Percentiles rank a stretch among this genome's conserved stretches.
Conservation (phyloP, 495 filamentous ascomycete species). For the Aspergillus bertholletiae region DNA sequence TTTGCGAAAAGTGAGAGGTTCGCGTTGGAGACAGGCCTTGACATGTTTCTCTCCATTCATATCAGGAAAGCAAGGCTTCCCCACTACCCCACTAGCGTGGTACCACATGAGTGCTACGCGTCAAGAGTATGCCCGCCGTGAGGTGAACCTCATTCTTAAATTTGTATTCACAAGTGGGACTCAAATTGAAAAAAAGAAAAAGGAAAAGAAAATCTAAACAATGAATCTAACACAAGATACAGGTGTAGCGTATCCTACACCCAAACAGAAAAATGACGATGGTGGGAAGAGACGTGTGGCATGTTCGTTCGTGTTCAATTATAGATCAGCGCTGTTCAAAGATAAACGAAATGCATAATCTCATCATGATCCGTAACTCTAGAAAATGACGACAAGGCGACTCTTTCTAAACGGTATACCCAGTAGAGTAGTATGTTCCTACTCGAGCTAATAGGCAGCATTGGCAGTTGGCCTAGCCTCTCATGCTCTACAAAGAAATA, state of each 20-base stretch:
- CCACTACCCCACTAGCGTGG: neutral
- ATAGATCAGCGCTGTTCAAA: constrained; percentile 11
- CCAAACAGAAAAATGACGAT: neutral
- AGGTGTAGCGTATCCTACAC: neutral
- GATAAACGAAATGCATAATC: constrained; percentile 13
- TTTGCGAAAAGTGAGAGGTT: too few relatives aligned
- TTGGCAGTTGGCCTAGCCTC: too few relatives aligned
- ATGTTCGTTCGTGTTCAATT: neutral
- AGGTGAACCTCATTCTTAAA: neutral
- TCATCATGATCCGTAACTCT: constrained; percentile 32
- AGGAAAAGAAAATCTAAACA: neutral
- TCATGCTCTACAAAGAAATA: too few relatives aligned
- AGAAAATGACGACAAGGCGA: constrained; percentile 21
- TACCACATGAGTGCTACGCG: neutral
- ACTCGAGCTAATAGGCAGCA: too few relatives aligned
- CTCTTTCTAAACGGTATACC: constrained; percentile 29
- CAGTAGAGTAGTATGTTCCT: too few relatives aligned
- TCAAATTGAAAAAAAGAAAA: neutral
- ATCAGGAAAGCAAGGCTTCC: neutral
- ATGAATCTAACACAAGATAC: neutral
- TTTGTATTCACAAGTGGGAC: neutral
- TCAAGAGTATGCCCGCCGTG: neutral
- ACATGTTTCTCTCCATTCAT: neutral
- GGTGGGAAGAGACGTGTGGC: too few relatives aligned
- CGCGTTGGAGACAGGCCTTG: too few relatives aligned